Evolutionary conservation across 441 rosid genomes (phyloP).

Genomic region (Erodium trifolium): DNA sequence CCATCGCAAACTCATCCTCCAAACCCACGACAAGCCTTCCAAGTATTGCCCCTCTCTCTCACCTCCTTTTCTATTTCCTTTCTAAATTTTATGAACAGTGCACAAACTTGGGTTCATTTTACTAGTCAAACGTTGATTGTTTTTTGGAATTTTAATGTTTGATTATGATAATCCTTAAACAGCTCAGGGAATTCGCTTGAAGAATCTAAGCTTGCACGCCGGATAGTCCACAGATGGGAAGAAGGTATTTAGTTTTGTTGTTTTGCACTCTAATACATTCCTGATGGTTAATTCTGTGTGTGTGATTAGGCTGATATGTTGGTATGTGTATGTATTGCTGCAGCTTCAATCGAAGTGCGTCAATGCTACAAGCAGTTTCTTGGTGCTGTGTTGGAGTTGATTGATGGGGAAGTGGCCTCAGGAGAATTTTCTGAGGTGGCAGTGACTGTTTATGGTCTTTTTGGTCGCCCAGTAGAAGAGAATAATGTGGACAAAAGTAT

Average conservation of each 20-base stretch:
- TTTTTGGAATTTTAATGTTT: not conserved
- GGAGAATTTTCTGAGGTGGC: constrained; percentile 79
- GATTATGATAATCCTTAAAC: not conserved
- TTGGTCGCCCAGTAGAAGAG: constrained; percentile 38
- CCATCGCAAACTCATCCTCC: constrained; percentile 63
- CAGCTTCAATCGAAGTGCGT: constrained; percentile 75
- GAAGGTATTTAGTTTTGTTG: constrained; percentile 47
- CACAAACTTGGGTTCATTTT: not conserved
- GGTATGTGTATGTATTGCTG: constrained; percentile 17
- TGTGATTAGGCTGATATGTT: not conserved
- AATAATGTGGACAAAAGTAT: constrained; percentile 28
- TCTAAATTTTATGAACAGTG: not conserved
- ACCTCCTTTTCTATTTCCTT: constrained; percentile 2
- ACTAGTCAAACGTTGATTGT: not conserved
- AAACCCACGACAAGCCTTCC: constrained; percentile 43
- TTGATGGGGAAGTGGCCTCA: constrained; percentile 68
- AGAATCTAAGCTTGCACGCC: constrained; percentile 69
- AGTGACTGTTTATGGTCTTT: constrained; percentile 42
- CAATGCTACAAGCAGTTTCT: constrained; percentile 72
- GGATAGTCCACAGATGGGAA: constrained; percentile 76
- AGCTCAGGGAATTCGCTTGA: constrained; percentile 29
- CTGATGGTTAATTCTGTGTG: not conserved
- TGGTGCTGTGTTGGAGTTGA: constrained; percentile 64
- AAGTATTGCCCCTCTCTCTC: constrained; percentile 27
- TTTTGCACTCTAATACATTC: not conserved